phyloP scores from a whole-genome alignment of 176 grass and related monocot genomes.

The Eragrostis nindensis region DNA sequence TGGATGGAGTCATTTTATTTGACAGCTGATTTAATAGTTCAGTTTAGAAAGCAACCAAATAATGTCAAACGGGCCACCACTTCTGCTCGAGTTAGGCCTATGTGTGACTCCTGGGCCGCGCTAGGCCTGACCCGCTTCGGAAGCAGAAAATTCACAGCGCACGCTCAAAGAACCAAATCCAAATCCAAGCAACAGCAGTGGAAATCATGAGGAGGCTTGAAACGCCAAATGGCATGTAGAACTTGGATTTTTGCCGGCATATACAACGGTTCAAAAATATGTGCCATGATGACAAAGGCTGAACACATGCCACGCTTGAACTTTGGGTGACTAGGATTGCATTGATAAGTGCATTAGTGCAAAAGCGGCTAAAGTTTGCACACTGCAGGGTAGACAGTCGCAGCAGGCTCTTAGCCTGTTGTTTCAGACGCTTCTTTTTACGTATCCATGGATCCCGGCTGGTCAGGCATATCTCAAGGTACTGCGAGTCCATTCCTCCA shows the following conservation, averaged over 20 bases:
- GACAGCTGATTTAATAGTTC: too few species aligned
- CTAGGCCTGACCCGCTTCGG: not conserved
- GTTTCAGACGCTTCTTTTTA: constrained; percentile 43
- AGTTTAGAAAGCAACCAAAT: too few species aligned
- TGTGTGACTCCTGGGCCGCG: too few species aligned
- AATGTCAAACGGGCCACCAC: not conserved
- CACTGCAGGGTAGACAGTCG: not conserved
- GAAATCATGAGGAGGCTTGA: not conserved
- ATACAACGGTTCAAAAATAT: constrained; percentile 8
- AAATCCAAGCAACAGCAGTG: too few species aligned
- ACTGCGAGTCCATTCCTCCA: not conserved
- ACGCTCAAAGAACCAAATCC: too few species aligned
- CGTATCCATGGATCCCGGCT: not conserved
- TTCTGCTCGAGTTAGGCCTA: too few species aligned
- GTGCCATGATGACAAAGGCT: constrained; percentile 28
- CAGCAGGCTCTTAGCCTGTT: constrained; percentile 16
- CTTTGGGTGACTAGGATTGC: constrained; percentile 40
- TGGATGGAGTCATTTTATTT: too few species aligned
- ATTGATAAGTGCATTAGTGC: constrained; percentile 36
- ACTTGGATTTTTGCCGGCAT: too few species aligned
- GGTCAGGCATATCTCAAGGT: not conserved
- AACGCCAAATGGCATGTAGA: not conserved
- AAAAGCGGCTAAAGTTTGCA: constrained; percentile 49
- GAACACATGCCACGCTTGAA: constrained; percentile 23
- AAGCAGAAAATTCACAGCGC: too few species aligned